Evolutionary conservation across 1,284 basidiomycete genomes (phyloP), one percentile per base, ranked within the genome.

Genomic region (Hymenochaete sp.): DNA sequence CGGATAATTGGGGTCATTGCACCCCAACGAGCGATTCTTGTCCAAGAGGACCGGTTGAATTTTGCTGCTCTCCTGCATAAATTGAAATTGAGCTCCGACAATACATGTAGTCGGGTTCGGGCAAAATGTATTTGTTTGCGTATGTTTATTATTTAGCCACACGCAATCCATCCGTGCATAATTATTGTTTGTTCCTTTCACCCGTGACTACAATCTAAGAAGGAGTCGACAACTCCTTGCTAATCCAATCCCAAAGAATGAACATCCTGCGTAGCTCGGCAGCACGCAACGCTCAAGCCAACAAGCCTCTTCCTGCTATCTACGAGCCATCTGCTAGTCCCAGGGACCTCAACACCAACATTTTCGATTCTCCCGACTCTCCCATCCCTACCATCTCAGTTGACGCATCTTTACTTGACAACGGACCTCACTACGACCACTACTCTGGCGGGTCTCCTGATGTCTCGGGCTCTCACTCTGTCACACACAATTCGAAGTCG

Each of bases 331-430:
- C 8, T n/a, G 7, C n/a, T 16, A 18, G 14, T n/a, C 33, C 8
- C 16, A 41, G 10, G 25, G 10, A 13, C 13, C 21, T 4, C 25
- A 24, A 28, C 10, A n/a, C 22, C 39, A 28, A 26, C 39, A 4
- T 19, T 13, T 18, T 4, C 39, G 9, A 21, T 9, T 29, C 25
- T 10, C 8, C 28, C 19, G 8, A 18, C 18, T 28, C 25, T n/a
- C 39, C 39, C n/a, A 38, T 45, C 13, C 44, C 44, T 16, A 45
- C 36, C 18, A 45, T 45, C 44, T 38, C 44, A 7, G 36, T 45
- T 13, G 44, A 45, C 19, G 29, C 24, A 19, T 38, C 44, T 13
- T 35, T 27, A 5, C 33, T 42, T 10, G 10, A 37, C 33, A 9
- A 19, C 11, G 16, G 18, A n/a, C 10, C 14, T 3, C 8, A 28